phyloP scores from a whole-genome alignment of 768 basidiomycete genomes.

The Chalciporus piperatus region DNA sequence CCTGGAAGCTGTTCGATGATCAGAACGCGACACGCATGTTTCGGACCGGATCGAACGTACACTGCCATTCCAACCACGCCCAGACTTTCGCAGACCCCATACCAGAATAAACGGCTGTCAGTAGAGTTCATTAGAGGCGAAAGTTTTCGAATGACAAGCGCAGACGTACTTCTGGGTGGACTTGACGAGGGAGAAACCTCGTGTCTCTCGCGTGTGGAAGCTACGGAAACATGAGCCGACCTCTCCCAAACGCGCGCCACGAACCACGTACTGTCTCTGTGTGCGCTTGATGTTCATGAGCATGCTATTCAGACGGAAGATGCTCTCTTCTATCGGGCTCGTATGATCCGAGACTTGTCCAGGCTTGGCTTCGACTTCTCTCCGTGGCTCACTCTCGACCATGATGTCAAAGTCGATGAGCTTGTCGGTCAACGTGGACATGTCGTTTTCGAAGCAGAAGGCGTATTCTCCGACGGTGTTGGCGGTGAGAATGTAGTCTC shows the following conservation, averaged over 20 bases:
- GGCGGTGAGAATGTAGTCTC: constrained; percentile 96
- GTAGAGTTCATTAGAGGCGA: background rate
- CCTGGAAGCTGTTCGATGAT: constrained; percentile 63
- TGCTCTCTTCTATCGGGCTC: constrained; percentile 89
- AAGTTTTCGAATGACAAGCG: background rate
- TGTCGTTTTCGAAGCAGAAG: constrained; percentile 99
- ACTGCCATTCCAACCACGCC: constrained; percentile 83
- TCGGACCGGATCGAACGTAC: constrained; percentile 46
- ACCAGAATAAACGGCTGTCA: constrained; percentile 87
- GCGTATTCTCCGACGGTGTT: constrained; percentile 88
- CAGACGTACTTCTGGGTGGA: constrained; percentile 76
- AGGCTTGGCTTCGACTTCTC: constrained; percentile 84
- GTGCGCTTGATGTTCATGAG: constrained; percentile 87
- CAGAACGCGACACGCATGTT: constrained; percentile 8
- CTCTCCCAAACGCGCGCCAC: background rate
- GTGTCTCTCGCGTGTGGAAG: constrained; percentile 91
- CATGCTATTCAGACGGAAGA: constrained; percentile 86
- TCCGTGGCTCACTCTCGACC: constrained; percentile 95
- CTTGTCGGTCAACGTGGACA: constrained; percentile 91
- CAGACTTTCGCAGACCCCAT: constrained; percentile 76
- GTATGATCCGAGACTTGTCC: constrained; percentile 92
- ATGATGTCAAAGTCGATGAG: constrained; percentile 95
- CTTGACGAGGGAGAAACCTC: constrained; percentile 90
- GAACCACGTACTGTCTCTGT: constrained; percentile 79
- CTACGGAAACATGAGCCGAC: constrained; percentile 39